These are phyloP conservation scores for Aspergillus tamarii DNA, from an alignment of 2,329 filamentous ascomycete species.

Conservation along the genomic window DNA sequence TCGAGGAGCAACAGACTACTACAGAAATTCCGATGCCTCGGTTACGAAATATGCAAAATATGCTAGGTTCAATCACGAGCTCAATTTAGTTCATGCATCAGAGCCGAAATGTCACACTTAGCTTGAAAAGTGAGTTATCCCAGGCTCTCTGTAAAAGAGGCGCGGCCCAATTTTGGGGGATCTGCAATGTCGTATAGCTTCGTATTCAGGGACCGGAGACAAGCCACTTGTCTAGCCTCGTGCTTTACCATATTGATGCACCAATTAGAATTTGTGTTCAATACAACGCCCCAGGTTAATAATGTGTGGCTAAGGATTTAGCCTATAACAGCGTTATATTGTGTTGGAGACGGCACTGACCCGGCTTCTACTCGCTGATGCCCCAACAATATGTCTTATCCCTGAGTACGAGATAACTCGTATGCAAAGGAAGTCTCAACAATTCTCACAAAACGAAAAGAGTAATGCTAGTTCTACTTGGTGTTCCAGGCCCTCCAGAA, in stretches of 20 bases:
- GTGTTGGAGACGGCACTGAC: background rate
- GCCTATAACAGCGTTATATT: background rate
- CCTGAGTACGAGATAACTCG: too few relatives aligned
- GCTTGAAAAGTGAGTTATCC: background rate
- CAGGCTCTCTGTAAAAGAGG: background rate
- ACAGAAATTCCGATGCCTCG: background rate
- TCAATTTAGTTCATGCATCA: background rate
- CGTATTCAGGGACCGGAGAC: background rate
- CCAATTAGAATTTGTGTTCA: background rate
- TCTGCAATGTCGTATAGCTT: conserved; percentile 2
- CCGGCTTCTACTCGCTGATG: background rate
- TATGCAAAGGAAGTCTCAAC: too few relatives aligned
- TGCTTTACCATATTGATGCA: background rate
- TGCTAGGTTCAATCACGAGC: background rate
- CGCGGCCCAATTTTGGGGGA: background rate
- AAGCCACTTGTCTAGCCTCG: background rate
- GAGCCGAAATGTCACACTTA: background rate
- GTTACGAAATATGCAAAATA: background rate
- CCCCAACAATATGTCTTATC: too few relatives aligned
- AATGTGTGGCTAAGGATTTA: background rate
- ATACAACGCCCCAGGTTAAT: background rate
- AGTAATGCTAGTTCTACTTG: background rate
- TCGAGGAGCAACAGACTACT: background rate
- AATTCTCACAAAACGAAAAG: background rate
- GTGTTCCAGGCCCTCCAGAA: too few relatives aligned